Base-by-base conservation (phyloP, 2,329 filamentous ascomycete species). In the Fusarium sulawesiense region DNA sequence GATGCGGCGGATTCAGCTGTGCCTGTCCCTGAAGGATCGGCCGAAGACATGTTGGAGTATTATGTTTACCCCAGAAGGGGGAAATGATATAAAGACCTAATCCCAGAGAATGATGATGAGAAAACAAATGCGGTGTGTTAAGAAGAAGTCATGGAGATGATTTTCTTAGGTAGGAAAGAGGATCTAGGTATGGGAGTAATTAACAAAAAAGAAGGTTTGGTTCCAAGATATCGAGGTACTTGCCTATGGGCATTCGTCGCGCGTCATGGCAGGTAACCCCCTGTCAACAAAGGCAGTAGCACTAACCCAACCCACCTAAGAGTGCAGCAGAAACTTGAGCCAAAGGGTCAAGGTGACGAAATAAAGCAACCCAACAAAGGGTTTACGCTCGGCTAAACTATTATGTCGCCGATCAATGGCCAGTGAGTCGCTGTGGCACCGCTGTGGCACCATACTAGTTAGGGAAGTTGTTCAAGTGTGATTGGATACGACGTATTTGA, bases 11-110 rank as follows among this genome's bases (percentile, higher is more conserved):
- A 11, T 13, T 27, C 44, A 7, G 62, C 45, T n/a, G 73, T 70
- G 10, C 71, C 60, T 6, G 56, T 73, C 12, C 65, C 70, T 12
- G 69, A 66, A 18, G 62, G 47, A 16, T 60, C 66, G 3, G 53
- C 14, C 4, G 70, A 56, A 12, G 73, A 67, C 71, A 60, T 64
- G 3, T 30, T 42, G n/a, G 18, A 14, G 16, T 13, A 23, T 18
- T 13, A 14, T 48, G 46, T 55, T 20, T 53, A 58, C 68, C 73
- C 71, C 59, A 46, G 9, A n/a, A 20, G 61, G 73, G 73, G 57
- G 54, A 58, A 12, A 27, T 23, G 14, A 32, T 20, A 32, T 53
- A 45, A 32, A 18, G 27, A 10, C 20, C 32, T 59, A 23, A 47
- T 60, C 47, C 42, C 53, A 51, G 64, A 48, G 45, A 44, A 44